phyloP scores from a whole-genome alignment of 2,329 filamentous ascomycete species.

The Intubia oerlemansii region DNA sequence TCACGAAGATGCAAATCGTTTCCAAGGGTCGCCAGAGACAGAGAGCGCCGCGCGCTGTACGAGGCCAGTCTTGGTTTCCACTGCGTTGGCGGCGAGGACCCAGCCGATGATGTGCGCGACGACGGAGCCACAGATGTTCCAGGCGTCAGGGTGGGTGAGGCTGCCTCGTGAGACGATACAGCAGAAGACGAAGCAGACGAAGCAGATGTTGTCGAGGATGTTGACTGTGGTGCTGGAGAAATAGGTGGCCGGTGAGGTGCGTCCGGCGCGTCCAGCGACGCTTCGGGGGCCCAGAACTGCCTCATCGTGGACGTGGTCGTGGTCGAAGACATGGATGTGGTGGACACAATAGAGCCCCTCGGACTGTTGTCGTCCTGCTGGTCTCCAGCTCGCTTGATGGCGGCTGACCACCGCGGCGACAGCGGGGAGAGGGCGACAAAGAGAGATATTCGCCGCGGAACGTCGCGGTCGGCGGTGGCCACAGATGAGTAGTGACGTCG shows the following conservation, averaged over 20 bases:
- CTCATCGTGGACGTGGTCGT: constrained; percentile 2
- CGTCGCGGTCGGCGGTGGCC: background rate
- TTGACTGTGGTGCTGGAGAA: no score
- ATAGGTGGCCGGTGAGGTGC: background rate
- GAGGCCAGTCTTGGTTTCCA: no score
- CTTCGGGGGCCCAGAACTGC: constrained; percentile 6
- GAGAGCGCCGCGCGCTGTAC: no score
- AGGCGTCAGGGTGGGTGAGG: background rate
- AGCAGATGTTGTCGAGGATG: background rate
- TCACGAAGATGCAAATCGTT: no score
- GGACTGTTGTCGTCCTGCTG: background rate
- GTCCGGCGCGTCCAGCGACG: no score
- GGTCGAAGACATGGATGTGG: background rate
- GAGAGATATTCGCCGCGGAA: no score
- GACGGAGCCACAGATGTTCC: no score
- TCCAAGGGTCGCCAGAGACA: no score
- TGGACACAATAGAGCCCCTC: constrained; percentile 2
- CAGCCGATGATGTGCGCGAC: no score
- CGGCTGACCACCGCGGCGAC: constrained; percentile 1
- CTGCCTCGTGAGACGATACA: background rate
- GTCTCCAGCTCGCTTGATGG: background rate
- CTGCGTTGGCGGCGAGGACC: no score
- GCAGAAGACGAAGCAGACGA: background rate
- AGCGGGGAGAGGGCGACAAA: no score
- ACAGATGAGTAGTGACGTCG: constrained; percentile 3